These are phyloP conservation scores for Huntiella omanensis DNA, from an alignment of 2,329 filamentous ascomycete species.

Conservation along the genomic window DNA sequence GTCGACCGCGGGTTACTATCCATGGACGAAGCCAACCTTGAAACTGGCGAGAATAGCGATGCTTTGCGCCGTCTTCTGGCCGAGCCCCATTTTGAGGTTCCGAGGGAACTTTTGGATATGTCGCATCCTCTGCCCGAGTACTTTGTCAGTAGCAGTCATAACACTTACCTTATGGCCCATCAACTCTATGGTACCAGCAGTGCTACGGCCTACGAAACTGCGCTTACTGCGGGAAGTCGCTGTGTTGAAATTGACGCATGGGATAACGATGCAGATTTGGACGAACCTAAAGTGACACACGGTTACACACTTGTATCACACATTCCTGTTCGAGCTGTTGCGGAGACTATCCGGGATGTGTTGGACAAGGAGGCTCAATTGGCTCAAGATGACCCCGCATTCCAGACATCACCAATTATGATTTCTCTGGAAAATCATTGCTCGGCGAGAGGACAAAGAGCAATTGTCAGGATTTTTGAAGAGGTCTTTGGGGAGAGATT, in stretches of 20 bases:
- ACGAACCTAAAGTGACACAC: conserved; percentile 53
- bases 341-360: conserved; percentile 44
- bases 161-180: conserved; percentile 52
- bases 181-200: conserved; percentile 47
- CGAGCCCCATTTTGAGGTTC: conserved; percentile 38
- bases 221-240: conserved; percentile 41
- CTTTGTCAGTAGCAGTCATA: conserved; percentile 55
- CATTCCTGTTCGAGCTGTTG: conserved; percentile 44
- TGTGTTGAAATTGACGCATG: conserved; percentile 60
- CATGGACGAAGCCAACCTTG: conserved; percentile 27
- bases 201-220: conserved; percentile 43
- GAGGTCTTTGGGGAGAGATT: conserved; percentile 43
- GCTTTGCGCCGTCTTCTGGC: conserved; percentile 33
- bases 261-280: conserved; percentile 40
- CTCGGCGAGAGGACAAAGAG: conserved; percentile 34
- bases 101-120: conserved; percentile 33
- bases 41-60: conserved; percentile 23
- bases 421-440: conserved; percentile 54
- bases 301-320: conserved; percentile 50
- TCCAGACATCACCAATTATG: conserved; percentile 36
- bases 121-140: conserved; percentile 47
- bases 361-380: conserved; percentile 37
- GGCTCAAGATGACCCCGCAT: conserved; percentile 17
- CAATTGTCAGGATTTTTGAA: conserved; percentile 45
- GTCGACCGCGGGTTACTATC: conserved; percentile 31